Evolutionary conservation across 208 protist species (phyloP).

Genomic region (Angomonas ambiguus): DNA sequence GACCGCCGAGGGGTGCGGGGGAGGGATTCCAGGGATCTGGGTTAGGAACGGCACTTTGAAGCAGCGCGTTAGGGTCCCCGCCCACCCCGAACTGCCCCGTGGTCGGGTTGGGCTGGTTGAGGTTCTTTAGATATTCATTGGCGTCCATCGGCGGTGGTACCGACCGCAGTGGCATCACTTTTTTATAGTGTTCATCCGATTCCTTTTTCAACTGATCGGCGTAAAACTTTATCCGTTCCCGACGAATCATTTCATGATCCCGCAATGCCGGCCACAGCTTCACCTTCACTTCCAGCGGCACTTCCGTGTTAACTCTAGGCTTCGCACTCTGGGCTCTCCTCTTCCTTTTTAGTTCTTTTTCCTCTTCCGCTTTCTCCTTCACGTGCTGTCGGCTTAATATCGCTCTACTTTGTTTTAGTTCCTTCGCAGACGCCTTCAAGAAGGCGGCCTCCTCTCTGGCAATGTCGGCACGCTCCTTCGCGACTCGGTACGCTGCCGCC

Average conservation of each 20-base stretch:
- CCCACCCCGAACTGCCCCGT: constrained; percentile 1
- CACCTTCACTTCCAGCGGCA: constrained; percentile 74
- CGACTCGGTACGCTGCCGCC: constrained; percentile 52
- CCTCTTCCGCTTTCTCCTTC: constrained; percentile 5
- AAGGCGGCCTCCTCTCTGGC: constrained; percentile 50
- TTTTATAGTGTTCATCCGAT: constrained; percentile 35
- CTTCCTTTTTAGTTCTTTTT: background rate
- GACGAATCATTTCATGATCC: constrained; percentile 76
- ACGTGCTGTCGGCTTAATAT: constrained; percentile 40
- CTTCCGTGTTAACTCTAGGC: constrained; percentile 17
- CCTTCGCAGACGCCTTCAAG: constrained; percentile 42
- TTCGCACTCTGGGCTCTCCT: constrained; percentile 28
- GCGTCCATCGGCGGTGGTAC: constrained; percentile 13
- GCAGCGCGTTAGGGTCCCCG: constrained; percentile 2
- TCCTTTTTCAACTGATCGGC: constrained; percentile 41
- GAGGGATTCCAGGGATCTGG: background rate
- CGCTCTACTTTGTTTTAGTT: constrained; percentile 42
- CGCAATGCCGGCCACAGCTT: constrained; percentile 76
- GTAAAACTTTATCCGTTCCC: constrained; percentile 60
- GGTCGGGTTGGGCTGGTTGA: background rate
- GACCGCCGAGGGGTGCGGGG: background rate
- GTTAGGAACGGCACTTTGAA: background rate
- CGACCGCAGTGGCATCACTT: constrained; percentile 38
- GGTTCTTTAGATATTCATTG: background rate
- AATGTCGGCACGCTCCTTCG: constrained; percentile 49